Conservation (phyloP, 2,329 filamentous ascomycete genomes). For the Aspergillus hiratsukae region DNA sequence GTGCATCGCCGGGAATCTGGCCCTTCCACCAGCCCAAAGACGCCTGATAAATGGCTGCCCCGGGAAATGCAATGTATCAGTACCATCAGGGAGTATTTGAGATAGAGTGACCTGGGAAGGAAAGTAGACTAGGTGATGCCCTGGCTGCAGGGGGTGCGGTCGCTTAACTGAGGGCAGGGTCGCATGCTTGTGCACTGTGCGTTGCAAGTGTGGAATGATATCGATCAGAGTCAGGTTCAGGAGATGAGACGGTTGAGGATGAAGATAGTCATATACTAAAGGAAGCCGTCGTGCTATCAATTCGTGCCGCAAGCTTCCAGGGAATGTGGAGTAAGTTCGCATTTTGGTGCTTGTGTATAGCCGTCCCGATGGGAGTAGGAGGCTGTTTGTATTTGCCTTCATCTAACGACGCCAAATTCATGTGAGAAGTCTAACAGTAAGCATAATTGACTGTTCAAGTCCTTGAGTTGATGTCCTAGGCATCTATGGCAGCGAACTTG, state of each 20-base stretch:
- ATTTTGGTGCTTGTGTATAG: neutral
- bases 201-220: constrained; percentile 42
- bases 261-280: constrained; percentile 53
- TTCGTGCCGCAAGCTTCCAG: constrained; percentile 37
- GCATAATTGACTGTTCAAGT: constrained; percentile 4
- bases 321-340: constrained; percentile 30
- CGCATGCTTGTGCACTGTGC: constrained; percentile 22
- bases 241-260: constrained; percentile 60
- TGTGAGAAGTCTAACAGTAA: neutral
- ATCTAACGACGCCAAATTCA: neutral
- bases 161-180: constrained; percentile 31
- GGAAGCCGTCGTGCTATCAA: constrained; percentile 49
- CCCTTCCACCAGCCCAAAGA: constrained; percentile 81
- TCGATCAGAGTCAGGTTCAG: constrained; percentile 60
- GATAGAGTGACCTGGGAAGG: constrained; percentile 62
- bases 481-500: neutral
- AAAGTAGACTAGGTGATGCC: constrained; percentile 85
- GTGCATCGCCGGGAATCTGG: constrained; percentile 48
- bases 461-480: constrained; percentile 7
- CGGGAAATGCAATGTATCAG: constrained; percentile 73
- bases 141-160: constrained; percentile 36
- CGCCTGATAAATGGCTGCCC: constrained; percentile 67
- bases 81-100: constrained; percentile 72
- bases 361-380: constrained; percentile 4
- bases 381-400: neutral